Percentiles rank a stretch among this genome's conserved stretches.
These are phyloP conservation scores for Saturnispora mendoncae DNA, from an alignment of 805 yeast genomes.

Conservation along the genomic window DNA sequence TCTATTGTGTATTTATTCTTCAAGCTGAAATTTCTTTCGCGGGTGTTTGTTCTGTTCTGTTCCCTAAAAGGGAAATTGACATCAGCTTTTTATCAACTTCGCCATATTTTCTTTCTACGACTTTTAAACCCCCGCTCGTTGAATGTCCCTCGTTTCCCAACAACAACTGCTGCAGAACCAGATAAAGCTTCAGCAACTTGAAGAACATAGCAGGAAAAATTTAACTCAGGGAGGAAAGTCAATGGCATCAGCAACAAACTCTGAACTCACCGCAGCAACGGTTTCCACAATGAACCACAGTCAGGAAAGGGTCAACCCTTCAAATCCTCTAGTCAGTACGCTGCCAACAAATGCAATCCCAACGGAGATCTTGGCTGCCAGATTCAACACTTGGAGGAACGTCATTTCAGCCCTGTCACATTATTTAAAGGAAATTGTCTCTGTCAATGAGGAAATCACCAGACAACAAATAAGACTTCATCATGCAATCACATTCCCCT, in stretches of 20 bases:
- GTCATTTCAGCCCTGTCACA: conserved; percentile 65
- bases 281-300: conserved; percentile 31
- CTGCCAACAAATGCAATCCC: conserved; percentile 65
- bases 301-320: conserved; percentile 29
- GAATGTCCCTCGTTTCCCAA: conserved; percentile 28
- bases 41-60: background rate
- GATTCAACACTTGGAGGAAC: conserved; percentile 82
- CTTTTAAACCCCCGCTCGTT: no score
- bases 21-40: no score
- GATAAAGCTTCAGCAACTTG: conserved; percentile 38
- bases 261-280: conserved; percentile 34
- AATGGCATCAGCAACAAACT: conserved; percentile 17
- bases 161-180: conserved; percentile 39
- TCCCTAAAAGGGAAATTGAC: background rate
- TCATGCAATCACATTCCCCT: conserved; percentile 59
- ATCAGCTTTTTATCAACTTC: no score
- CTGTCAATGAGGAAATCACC: conserved; percentile 81
- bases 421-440: conserved; percentile 70
- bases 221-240: conserved; percentile 38
- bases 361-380: conserved; percentile 73
- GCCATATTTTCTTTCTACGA: background rate
- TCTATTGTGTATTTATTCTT: no score
- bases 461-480: conserved; percentile 75
- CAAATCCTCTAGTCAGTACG: conserved; percentile 39
- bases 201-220: conserved; percentile 34